Evolutionary conservation across 441 rosid species (phyloP).

Genomic region (Sinapis alba): DNA sequence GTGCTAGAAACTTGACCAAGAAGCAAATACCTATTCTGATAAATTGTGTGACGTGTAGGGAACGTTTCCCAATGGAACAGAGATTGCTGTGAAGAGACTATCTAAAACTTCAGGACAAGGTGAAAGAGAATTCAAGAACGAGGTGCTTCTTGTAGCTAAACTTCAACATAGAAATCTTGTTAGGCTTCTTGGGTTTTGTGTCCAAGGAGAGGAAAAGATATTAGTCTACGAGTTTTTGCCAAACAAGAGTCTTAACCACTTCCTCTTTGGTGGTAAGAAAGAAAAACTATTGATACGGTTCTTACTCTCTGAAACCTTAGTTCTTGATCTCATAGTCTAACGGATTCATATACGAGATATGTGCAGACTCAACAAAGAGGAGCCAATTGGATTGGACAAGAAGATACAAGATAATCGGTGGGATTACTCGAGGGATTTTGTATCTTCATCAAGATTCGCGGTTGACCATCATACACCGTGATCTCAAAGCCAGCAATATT

Average conservation of each 20-base stretch:
- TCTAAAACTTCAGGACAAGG: constrained; percentile 43
- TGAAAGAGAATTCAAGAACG: constrained; percentile 49
- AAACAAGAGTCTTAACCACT: neutral
- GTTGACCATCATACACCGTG: constrained; percentile 47
- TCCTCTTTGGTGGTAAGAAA: constrained; percentile 18
- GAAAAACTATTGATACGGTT: neutral
- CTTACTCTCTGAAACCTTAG: neutral
- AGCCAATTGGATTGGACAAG: constrained; percentile 14
- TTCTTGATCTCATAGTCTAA: neutral
- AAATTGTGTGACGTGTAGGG: constrained; percentile 36
- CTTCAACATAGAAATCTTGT: constrained; percentile 54
- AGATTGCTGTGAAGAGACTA: constrained; percentile 45
- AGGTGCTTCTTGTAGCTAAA: constrained; percentile 46
- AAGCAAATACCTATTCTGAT: neutral
- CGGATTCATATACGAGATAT: neutral
- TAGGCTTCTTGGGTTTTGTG: constrained; percentile 47
- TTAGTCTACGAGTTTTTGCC: constrained; percentile 48
- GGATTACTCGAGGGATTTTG: constrained; percentile 35
- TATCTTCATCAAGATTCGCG: constrained; percentile 21
- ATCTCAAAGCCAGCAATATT: constrained; percentile 50
- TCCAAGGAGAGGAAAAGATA: constrained; percentile 41
- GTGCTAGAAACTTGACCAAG: constrained; percentile 22
- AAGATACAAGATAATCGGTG: constrained; percentile 12
- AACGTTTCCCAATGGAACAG: constrained; percentile 33
- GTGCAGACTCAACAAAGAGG: neutral